Percentiles rank a stretch among this genome's conserved stretches.
Conservation (phyloP, 345 rosid species). For the Noccaea caerulescens region DNA sequence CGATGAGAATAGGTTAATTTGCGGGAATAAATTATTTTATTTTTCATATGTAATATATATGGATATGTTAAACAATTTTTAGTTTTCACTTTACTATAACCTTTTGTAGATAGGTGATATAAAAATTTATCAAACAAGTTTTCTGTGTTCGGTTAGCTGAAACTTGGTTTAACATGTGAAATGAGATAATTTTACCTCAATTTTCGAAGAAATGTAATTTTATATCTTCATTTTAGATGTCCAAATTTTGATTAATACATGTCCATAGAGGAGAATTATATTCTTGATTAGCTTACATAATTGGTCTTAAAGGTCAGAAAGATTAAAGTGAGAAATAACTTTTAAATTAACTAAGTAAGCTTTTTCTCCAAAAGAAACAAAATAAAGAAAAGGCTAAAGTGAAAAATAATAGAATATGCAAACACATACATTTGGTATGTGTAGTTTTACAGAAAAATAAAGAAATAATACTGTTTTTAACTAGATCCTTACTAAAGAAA, state of each 20-base stretch:
- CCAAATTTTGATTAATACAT: background rate
- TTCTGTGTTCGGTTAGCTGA: background rate
- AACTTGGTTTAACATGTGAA: background rate
- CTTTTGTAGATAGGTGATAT: background rate
- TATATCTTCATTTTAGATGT: background rate
- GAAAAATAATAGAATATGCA: conserved; percentile 17
- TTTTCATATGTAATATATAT: too few relatives aligned
- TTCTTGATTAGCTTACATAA: conserved; percentile 26
- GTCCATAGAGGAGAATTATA: conserved; percentile 1
- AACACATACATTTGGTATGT: conserved; percentile 18
- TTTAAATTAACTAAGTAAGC: conserved; percentile 32
- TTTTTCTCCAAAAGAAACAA: conserved; percentile 36
- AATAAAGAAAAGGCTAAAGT: conserved; percentile 31
- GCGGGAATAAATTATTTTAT: background rate
- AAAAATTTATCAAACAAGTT: background rate
- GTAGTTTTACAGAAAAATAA: background rate
- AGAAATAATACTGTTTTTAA: background rate
- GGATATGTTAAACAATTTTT: too few relatives aligned
- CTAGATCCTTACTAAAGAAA: conserved; percentile 8
- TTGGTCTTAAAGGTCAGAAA: conserved; percentile 36
- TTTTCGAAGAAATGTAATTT: background rate
- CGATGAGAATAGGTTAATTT: background rate
- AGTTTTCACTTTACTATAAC: too few relatives aligned
- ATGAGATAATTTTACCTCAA: too few relatives aligned
- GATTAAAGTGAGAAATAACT: conserved; percentile 34